These are phyloP conservation scores for Talaromyces amestolkiae DNA, from an alignment of 2,329 filamentous ascomycete genomes.

Conservation along the genomic window DNA sequence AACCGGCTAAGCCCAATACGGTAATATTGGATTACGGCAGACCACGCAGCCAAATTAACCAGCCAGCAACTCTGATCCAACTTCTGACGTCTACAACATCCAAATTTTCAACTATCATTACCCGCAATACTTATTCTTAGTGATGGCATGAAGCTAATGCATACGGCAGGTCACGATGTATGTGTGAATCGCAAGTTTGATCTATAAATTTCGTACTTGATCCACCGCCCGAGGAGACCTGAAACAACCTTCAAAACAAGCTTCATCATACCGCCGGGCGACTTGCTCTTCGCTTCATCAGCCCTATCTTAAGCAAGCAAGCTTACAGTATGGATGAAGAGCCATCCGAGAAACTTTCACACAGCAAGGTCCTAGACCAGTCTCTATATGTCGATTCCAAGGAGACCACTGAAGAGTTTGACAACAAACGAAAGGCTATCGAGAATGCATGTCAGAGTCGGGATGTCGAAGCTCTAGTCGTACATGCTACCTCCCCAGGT, in stretches of 20 bases:
- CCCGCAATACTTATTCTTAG: not conserved
- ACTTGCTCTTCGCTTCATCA: not conserved
- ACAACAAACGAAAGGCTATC: conserved; percentile 49
- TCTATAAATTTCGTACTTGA: not conserved
- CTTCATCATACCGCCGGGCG: not conserved
- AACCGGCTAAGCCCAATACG: not conserved
- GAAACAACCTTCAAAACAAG: not conserved
- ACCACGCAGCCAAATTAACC: not conserved
- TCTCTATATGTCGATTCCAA: conserved; percentile 4
- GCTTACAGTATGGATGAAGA: not conserved
- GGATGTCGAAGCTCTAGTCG: conserved; percentile 57
- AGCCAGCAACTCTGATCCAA: not conserved
- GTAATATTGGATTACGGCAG: not conserved
- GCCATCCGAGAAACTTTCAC: not conserved
- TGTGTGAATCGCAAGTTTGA: not conserved
- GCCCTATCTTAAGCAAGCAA: not conserved
- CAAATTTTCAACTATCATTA: not conserved
- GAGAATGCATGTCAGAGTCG: conserved; percentile 59
- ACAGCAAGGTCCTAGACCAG: not conserved
- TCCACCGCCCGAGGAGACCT: not conserved
- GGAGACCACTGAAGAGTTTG: conserved; percentile 12
- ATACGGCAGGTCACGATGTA: not conserved
- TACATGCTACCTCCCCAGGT: conserved; percentile 61
- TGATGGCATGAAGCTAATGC: not conserved
- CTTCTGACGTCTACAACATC: not conserved